These are phyloP conservation scores for Exutisphaerella laricina DNA, from an alignment of 2,329 filamentous ascomycete species.

Conservation along the genomic window DNA sequence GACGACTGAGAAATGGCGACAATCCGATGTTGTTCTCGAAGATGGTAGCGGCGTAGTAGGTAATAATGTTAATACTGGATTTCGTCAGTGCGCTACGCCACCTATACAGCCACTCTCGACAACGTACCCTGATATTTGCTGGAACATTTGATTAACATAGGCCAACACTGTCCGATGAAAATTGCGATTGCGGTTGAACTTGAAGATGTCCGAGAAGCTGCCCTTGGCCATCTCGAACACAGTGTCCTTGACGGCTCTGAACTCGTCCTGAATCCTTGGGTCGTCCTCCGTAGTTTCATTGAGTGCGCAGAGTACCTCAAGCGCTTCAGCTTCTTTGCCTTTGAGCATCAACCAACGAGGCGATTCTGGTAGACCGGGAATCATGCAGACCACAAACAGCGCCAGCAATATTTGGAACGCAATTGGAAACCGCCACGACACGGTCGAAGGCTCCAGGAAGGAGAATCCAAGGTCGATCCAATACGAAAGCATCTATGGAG, in stretches of 20 bases:
- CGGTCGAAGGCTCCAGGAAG: slow-evolving; percentile 36
- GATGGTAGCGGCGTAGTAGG: slow-evolving; percentile 46
- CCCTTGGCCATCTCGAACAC: slow-evolving; percentile 34
- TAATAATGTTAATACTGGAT: slow-evolving; percentile 17
- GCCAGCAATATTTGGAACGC: slow-evolving; percentile 54
- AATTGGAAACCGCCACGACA: slow-evolving; percentile 54
- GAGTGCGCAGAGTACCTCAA: slow-evolving; percentile 31
- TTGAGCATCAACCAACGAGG: slow-evolving; percentile 47
- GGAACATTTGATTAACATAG: slow-evolving; percentile 44
- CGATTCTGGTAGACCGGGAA: slow-evolving; percentile 51
- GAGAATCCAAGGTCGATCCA: slow-evolving; percentile 46
- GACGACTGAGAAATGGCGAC: slow-evolving; percentile 41
- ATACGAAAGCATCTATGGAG: slow-evolving; percentile 47
- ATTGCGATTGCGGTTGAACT: slow-evolving; percentile 40
- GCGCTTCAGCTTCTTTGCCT: slow-evolving; percentile 32
- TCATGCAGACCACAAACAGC: slow-evolving; percentile 45
- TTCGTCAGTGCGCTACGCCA: not conserved
- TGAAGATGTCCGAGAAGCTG: slow-evolving; percentile 30
- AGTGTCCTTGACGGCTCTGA: slow-evolving; percentile 34
- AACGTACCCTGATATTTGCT: slow-evolving; percentile 35
- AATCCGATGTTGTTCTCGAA: slow-evolving; percentile 51
- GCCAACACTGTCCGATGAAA: slow-evolving; percentile 41
- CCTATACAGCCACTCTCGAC: not conserved
- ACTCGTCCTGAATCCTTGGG: slow-evolving; percentile 24
- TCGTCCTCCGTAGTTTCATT: slow-evolving; percentile 36